Evolutionary conservation across 2,329 filamentous ascomycete species (phyloP).

Genomic region (Pestalotiopsis sp.): DNA sequence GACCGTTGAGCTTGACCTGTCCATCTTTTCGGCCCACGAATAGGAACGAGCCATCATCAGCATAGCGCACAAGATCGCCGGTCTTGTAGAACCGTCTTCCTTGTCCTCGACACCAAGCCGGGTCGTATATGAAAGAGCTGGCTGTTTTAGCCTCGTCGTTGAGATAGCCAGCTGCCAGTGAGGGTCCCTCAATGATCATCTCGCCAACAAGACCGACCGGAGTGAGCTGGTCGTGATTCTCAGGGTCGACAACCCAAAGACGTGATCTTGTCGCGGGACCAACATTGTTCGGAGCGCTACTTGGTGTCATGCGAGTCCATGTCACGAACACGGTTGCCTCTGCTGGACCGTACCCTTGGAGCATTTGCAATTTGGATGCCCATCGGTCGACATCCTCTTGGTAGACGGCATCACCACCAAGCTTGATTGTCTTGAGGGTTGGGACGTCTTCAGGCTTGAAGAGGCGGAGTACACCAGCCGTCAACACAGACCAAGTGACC

Average conservation of each 20-base stretch:
- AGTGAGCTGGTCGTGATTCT: slow-evolving; percentile 14
- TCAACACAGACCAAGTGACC: slow-evolving; percentile 5
- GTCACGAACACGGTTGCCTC: slow-evolving; percentile 5
- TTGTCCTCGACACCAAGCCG: slow-evolving; percentile 15
- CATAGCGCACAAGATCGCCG: slow-evolving; percentile 39
- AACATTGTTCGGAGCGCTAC: slow-evolving; percentile 4
- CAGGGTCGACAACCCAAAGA: slow-evolving; percentile 15
- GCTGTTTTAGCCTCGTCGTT: slow-evolving; percentile 15
- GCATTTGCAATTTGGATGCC: background rate
- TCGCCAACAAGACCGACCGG: slow-evolving; percentile 18
- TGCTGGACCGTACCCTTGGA: slow-evolving; percentile 8
- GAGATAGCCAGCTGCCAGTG: slow-evolving; percentile 15
- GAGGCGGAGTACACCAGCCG: background rate
- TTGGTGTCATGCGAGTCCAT: background rate
- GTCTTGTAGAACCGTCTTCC: slow-evolving; percentile 35
- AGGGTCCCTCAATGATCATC: slow-evolving; percentile 17
- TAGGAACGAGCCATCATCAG: slow-evolving; percentile 30
- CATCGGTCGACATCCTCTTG: slow-evolving; percentile 7
- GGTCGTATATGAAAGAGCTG: slow-evolving; percentile 12
- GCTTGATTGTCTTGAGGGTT: slow-evolving; percentile 4
- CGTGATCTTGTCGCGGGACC: background rate
- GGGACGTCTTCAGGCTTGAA: slow-evolving; percentile 11
- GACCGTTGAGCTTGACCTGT: slow-evolving; percentile 13
- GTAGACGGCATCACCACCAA: slow-evolving; percentile 10
- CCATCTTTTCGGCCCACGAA: slow-evolving; percentile 18